phyloP scores from a whole-genome alignment of 768 basidiomycete species.

The Xerocomus spinulosus region DNA sequence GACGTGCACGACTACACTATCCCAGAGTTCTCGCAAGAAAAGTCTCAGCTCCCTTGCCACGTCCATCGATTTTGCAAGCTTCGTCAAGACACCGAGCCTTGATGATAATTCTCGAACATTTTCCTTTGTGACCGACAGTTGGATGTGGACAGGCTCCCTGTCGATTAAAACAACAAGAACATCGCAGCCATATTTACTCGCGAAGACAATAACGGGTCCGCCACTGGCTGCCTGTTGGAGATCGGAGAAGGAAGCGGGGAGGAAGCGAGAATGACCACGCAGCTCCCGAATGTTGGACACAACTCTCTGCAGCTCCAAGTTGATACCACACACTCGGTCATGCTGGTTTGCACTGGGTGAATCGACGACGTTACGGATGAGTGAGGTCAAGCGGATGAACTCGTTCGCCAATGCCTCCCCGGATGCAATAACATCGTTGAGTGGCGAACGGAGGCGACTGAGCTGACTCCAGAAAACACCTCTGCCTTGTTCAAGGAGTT shows the following conservation, averaged over 20 bases:
- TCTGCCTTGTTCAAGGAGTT: slow-evolving; percentile 26
- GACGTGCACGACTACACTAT: slow-evolving; percentile 10
- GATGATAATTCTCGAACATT: neutral
- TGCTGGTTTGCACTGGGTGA: neutral
- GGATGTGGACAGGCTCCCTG: slow-evolving; percentile 1
- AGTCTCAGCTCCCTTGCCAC: neutral
- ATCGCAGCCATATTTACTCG: no score
- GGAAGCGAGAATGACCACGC: no score
- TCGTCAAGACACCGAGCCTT: neutral
- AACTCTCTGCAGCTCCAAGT: no score
- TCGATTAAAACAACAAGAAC: slow-evolving; percentile 18
- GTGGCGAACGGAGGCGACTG: slow-evolving; percentile 3
- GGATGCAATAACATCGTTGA: neutral
- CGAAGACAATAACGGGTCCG: no score
- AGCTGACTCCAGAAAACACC: neutral
- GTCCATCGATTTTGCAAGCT: neutral
- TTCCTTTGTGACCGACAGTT: neutral
- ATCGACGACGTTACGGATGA: neutral
- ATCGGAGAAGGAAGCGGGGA: no score
- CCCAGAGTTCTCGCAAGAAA: slow-evolving; percentile 9
- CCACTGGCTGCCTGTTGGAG: no score
- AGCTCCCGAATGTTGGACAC: no score
- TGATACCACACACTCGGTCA: neutral
- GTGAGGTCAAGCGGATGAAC: slow-evolving; percentile 4
- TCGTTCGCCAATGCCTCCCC: neutral